These are phyloP conservation scores for Simplicillium aogashimaense DNA, from an alignment of 2,329 filamentous ascomycete species.

Conservation along the genomic window DNA sequence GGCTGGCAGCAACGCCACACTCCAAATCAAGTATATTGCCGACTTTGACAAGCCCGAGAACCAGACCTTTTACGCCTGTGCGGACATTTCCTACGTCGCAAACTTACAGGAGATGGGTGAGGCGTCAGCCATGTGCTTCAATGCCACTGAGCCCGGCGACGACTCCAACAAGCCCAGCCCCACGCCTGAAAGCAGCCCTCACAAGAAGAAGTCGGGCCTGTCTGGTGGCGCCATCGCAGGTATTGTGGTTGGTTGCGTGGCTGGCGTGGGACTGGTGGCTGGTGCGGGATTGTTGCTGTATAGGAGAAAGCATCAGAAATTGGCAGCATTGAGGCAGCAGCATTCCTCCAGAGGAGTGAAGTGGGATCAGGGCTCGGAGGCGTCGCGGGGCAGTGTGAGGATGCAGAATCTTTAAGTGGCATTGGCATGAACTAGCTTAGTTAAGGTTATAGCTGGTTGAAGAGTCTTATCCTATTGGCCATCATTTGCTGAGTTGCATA, in stretches of 20 bases:
- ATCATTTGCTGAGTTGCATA: not conserved
- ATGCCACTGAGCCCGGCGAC: conserved; percentile 23
- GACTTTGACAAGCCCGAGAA: conserved; percentile 30
- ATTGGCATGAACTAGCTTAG: no score
- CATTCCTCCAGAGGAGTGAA: conserved; percentile 13
- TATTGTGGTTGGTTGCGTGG: conserved; percentile 60
- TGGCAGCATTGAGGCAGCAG: conserved; percentile 13
- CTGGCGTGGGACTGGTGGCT: conserved; percentile 51
- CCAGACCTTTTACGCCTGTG: conserved; percentile 38
- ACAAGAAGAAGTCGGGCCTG: conserved; percentile 26
- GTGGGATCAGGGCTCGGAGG: conserved; percentile 11
- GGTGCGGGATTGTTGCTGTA: conserved; percentile 48
- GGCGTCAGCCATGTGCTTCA: conserved; percentile 30
- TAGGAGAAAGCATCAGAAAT: conserved; percentile 18
- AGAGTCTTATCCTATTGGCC: not conserved
- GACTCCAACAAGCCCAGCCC: conserved; percentile 11
- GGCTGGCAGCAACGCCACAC: conserved; percentile 34
- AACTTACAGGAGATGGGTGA: conserved; percentile 19
- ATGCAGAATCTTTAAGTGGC: conserved; percentile 5
- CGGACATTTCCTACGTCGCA: conserved; percentile 33
- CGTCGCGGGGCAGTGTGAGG: conserved; percentile 8
- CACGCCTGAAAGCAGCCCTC: conserved; percentile 10
- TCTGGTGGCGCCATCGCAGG: conserved; percentile 65
- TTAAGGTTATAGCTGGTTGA: not conserved
- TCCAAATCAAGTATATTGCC: conserved; percentile 37